Base-by-base conservation (phyloP, 495 filamentous ascomycete genomes). In the Achaetomiella virescens region DNA sequence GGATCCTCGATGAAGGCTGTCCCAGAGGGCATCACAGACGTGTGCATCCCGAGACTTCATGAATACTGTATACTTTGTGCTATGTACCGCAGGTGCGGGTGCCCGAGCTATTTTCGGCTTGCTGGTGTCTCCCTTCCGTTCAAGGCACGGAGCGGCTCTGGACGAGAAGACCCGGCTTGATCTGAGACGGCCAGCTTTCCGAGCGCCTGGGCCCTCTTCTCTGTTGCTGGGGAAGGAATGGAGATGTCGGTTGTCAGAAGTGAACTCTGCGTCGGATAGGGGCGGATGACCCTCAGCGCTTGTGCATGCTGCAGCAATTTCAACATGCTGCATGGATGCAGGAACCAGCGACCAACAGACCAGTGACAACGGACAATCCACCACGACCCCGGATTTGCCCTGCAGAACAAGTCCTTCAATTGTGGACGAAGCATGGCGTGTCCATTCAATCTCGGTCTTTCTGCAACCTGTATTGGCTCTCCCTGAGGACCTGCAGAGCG, bases 261-360 rank as follows among this genome's bases (percentile, higher is more conserved):
- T 9, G 27, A 9, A 31, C 9, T 4, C 27, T 31, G 27, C n/a
- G 10, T 9, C 21, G 25, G 17, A 36, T 9, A 35, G 17, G 7
- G 2, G 46, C 2, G 46, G 12, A 14, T 9, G 4, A 20, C 15
- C 45, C 17, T 43, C 52, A 48, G 54, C 52, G 52, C 45, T 45
- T 49, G 46, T 25, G 49, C 48, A 35, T 24, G 54, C 25, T 29
- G 51, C 44, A 52, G 42, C 54, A 59, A 61, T 35, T 24, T 44
- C 38, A 6, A 8, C 10, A 18, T 43, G 63, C 55, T 56, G 61
- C 58, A 60, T 59, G 54, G 55, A 62, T 46, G 65, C 61, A 67
- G 65, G 59, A 65, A 67, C 64, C 27, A 35, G 27, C 21, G 17
- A 48, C 11, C 53, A 18, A 42, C 50, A 56, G 53, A 43, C 25